Base-by-base conservation (phyloP, 2,329 filamentous ascomycete genomes). In the Aspergillus ochraceus region DNA sequence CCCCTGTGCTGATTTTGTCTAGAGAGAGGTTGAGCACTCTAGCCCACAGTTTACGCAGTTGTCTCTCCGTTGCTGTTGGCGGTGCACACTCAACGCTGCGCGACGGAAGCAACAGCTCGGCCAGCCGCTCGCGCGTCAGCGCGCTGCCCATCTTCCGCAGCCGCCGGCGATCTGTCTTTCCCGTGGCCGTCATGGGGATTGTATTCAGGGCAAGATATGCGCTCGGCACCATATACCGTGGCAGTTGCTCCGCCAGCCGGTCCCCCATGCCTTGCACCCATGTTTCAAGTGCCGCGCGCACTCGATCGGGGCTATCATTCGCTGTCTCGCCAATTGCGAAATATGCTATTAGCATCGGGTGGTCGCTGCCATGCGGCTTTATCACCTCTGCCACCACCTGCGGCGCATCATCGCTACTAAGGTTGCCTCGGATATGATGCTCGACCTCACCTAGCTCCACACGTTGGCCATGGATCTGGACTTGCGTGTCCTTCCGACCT, bases 261-360 rank as follows among this genome's bases (percentile, higher is more conserved):
- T 57, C 36, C 53, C 73, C 72, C 14, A 70, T 69, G 20, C 71
- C 72, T 55, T 77, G 71, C 2, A 68, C 65, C 32, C 32, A 39
- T 8, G 63, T 62, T 39, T 76, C 74, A 36, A 78, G 70, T 11
- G 68, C 63, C 3, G 68, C 61, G 20, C 12, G 49, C 52, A 20
- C 52, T 46, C 17, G 39, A 20, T 42, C 39, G 22, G 36, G 29
- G 9, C 77, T 68, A 2, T 72, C 71, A 46, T 64, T 61, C 17
- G 61, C 69, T 4, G 78, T 57, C 39, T 77, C 75, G 1, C 45
- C 45, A 12, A 20, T 11, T 19, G 70, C 59, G 0, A 79, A 68
- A 58, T 83, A 82, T 1, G 80, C 79, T 4, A 83, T 78, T 14
- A 85, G 69, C 2, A 76, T 79, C 24, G 79, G 77, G 46, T 80